A percentile compares a stretch with the other conserved stretches of the same genome.
phyloP scores from a whole-genome alignment of 2,329 filamentous ascomycete genomes.

The Neocatenulostroma microsporum region DNA sequence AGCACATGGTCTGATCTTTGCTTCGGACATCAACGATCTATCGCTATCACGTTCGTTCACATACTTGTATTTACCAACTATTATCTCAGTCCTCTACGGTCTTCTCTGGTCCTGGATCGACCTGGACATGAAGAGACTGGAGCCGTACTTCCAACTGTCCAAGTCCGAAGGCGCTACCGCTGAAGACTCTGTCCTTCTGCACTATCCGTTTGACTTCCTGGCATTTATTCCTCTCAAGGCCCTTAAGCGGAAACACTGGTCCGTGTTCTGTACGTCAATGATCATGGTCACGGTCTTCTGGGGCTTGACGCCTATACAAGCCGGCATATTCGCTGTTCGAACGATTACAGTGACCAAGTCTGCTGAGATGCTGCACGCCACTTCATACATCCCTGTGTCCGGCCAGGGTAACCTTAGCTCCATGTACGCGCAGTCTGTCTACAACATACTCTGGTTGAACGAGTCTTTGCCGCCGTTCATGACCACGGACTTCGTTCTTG shows the following conservation, averaged over 20 bases:
- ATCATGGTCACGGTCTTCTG: constrained; percentile 48
- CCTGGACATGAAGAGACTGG: constrained; percentile 50
- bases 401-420: too few species aligned
- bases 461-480: too few species aligned
- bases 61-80: constrained; percentile 48
- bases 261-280: constrained; percentile 42
- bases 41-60: constrained; percentile 30
- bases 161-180: constrained; percentile 37
- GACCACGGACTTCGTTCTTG: too few species aligned
- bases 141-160: constrained; percentile 54
- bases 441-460: too few species aligned
- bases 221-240: constrained; percentile 39
- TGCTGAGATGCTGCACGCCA: too few species aligned
- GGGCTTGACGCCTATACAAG: constrained; percentile 49
- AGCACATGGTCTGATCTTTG: constrained; percentile 39
- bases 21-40: constrained; percentile 30
- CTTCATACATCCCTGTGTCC: too few species aligned
- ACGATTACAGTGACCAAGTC: not conserved
- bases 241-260: constrained; percentile 40
- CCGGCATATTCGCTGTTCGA: constrained; percentile 44
- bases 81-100: constrained; percentile 49
- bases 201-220: constrained; percentile 48
- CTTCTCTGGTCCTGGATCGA: constrained; percentile 55
- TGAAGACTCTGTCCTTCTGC: constrained; percentile 42
- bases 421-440: too few species aligned